phyloP scores from a whole-genome alignment of 2,329 filamentous ascomycete species.

The Eurotiales sp. region DNA sequence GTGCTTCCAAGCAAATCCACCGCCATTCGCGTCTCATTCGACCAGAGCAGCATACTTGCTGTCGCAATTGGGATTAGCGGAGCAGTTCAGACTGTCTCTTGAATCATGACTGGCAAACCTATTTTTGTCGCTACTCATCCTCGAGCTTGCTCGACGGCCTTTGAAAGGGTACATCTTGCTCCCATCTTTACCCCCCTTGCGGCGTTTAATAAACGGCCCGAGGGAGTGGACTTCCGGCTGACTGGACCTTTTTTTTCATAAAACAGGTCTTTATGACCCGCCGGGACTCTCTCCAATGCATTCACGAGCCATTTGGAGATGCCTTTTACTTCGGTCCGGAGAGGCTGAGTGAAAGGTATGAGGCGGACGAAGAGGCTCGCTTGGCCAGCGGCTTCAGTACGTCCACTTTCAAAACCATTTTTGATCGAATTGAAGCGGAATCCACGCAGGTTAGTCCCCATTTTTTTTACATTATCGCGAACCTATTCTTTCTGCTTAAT shows the following conservation, averaged over 20 bases:
- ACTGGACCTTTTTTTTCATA: not conserved
- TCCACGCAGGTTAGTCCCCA: slow-evolving; percentile 63
- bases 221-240: slow-evolving; percentile 11
- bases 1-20: slow-evolving; percentile 3
- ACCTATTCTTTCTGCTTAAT: not conserved
- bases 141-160: slow-evolving; percentile 91
- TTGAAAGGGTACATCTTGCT: slow-evolving; percentile 85
- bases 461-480: too few relatives aligned
- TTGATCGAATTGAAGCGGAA: slow-evolving; percentile 70
- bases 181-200: slow-evolving; percentile 1
- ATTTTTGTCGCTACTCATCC: slow-evolving; percentile 95
- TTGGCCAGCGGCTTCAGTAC: slow-evolving; percentile 41
- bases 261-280: slow-evolving; percentile 92
- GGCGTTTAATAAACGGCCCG: not conserved
- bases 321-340: slow-evolving; percentile 96
- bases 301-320: slow-evolving; percentile 96
- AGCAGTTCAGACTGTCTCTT: not conserved
- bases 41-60: not conserved
- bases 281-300: slow-evolving; percentile 71
- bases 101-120: slow-evolving; percentile 68
- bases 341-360: slow-evolving; percentile 74
- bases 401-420: slow-evolving; percentile 57
- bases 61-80: not conserved
- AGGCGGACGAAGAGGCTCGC: slow-evolving; percentile 57
- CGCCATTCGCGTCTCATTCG: not conserved